Evolutionary conservation across 2,329 filamentous ascomycete species (phyloP), one percentile per base, ranked within the genome.

Genomic region (Corynespora cassiicola): DNA sequence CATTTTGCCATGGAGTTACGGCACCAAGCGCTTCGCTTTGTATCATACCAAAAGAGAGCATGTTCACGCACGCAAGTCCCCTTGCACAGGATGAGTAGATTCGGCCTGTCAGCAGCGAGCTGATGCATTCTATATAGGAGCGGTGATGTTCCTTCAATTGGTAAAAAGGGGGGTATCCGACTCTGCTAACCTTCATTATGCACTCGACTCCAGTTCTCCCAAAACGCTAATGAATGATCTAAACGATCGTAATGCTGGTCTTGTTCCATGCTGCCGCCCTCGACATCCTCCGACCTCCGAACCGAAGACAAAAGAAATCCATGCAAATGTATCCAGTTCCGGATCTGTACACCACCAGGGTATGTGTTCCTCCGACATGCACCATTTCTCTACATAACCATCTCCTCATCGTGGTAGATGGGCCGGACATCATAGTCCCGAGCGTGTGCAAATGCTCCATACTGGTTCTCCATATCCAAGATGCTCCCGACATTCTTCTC

Each of bases 401-500:
- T 71, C 44, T 70, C 67, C 23, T 70, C 63, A 32, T 70, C 65
- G 3, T 36, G 54, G 29, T 65, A 61, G 25, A 52, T 37, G 27
- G 47, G 47, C 28, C 58, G 56, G 21, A 74, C 70, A 41, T 79
- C 78, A 44, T 73, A 70, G 41, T 77, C 75, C 25, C 74, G 66
- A 6, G 71, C 70, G 45, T 81, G 77, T 54, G 81, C 78, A 51
- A 77, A 81, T 15, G 79, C 76, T 0, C 84, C 85, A 51, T 88
- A 88, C 62, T 85, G 82, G 48, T 85, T 77, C 57, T 86, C 84
- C 83, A 87, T 86, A 18, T 78, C 63, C 22, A 59, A 38, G 6
- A 66, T 50, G 31, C 52, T 65, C 62, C 63, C 62, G 16, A 63
- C 59, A 24, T 79, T 75, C 55, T 77, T 76, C 38, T 70, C 68